phyloP scores from a whole-genome alignment of 139 green algal genomes.

The Chlamydomonas sp. region DNA sequence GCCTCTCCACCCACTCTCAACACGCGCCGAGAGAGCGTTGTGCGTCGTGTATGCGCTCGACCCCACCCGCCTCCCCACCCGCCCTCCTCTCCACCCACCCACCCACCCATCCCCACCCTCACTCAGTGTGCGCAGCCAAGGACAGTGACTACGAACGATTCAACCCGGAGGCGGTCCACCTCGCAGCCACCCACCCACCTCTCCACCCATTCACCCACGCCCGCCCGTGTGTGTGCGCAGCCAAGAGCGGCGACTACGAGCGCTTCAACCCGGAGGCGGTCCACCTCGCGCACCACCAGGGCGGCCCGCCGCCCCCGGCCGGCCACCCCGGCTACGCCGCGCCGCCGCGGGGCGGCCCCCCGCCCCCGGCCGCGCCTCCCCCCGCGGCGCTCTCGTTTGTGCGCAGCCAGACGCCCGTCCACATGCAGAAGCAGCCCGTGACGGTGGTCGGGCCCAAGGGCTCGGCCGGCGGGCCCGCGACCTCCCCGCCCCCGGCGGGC shows the following conservation, averaged over 20 bases:
- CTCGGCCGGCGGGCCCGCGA: too few species aligned
- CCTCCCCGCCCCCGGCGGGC: too few species aligned
- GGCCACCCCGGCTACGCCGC: conserved; percentile 2
- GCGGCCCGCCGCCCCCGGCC: not conserved
- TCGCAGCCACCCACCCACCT: not conserved
- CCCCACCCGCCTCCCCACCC: not conserved
- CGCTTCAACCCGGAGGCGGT: conserved; percentile 16
- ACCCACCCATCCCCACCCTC: too few species aligned
- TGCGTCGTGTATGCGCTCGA: too few species aligned
- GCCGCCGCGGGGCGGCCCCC: not conserved
- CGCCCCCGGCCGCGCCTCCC: not conserved
- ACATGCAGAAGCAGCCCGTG: too few species aligned
- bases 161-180: conserved; percentile 8
- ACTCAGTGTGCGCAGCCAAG: conserved; percentile 2
- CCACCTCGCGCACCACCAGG: not conserved
- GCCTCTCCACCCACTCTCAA: too few species aligned
- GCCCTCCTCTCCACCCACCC: not conserved
- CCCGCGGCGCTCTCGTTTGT: too few species aligned
- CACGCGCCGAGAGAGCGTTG: too few species aligned
- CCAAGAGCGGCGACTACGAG: conserved; percentile 2
- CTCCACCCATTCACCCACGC: too few species aligned
- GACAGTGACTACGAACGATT: conserved; percentile 11
- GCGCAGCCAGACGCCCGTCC: too few species aligned
- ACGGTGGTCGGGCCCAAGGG: too few species aligned
- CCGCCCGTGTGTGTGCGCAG: conserved; percentile 3